Base-by-base conservation (phyloP, 805 yeast species). In the Candida saitoana region DNA sequence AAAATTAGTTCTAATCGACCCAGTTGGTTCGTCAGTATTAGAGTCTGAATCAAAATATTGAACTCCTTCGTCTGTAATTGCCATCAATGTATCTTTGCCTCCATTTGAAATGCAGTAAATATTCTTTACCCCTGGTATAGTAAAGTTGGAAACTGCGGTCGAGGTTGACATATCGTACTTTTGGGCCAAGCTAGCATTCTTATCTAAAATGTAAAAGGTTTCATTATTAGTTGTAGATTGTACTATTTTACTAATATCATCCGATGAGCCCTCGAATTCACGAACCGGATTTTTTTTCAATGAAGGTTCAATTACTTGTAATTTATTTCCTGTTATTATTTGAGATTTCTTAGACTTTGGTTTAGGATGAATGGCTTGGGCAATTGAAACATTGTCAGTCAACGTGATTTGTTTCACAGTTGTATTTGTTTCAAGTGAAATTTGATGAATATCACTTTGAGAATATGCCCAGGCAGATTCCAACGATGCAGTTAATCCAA, bases 141-240 rank as follows among this genome's bases (percentile, higher is more conserved):
- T 62, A 12, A 66, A 43, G 6, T 69, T 65, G 32, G 60, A 60
- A 1, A 57, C 49, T 12, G 57, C 51, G 34, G 39, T 47, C 56
- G 55, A 46, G 47, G 58, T 46, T 45, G 59, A 22, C 46, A 59
- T 17, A 45, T 67, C 50, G 52, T 71, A 43, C 47, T 67, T 37
- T 52, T 57, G 64, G n/a, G 73, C 55, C 6, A 52, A 46, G 5
- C 59, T 43, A 24, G 57, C 67, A 15, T 54, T 39, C 3, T 44
- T 48, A 22, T 72, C 56, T 17, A 63, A 59, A 12, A 63, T 57
- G 15, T 66, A 68, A 15, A 71, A 36, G 5, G 67, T 45, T 17
- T 67, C 70, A 4, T 56, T 49, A 27, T 59, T 34, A 17, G 47
- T 38, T 18, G 55, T 53, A 15, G 67, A 69, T 45, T 62, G 67